These are phyloP conservation scores for Mortierella sp. DNA, from an alignment of 371 early-diverging fungal genomes.

Conservation along the genomic window DNA sequence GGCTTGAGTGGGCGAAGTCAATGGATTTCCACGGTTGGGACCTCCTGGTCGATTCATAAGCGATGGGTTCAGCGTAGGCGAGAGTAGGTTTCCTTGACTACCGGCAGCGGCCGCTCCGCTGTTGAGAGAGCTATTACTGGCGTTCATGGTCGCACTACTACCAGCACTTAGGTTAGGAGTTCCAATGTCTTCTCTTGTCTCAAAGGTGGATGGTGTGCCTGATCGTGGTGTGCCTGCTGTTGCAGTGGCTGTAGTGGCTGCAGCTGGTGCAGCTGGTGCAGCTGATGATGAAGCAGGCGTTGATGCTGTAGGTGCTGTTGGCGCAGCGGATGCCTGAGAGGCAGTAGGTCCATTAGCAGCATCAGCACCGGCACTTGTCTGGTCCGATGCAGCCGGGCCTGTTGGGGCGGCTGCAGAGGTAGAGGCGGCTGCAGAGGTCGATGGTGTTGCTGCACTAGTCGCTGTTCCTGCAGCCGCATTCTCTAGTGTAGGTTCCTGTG, in stretches of 20 bases:
- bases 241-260: too few species aligned
- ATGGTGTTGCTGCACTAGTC: not conserved
- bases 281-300: not conserved
- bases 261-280: too few species aligned
- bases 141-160: not conserved
- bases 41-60: conserved; percentile 19
- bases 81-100: conserved; percentile 27
- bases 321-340: not conserved
- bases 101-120: not conserved
- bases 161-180: conserved; percentile 15
- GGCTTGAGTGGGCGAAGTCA: conserved; percentile 34
- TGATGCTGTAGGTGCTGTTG: not conserved
- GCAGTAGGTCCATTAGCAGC: not conserved
- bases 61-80: conserved; percentile 40
- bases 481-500: conserved; percentile 2
- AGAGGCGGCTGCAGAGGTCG: not conserved
- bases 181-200: conserved; percentile 28
- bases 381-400: not conserved
- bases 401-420: not conserved
- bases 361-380: not conserved
- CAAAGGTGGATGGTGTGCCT: conserved; percentile 5
- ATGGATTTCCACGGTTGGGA: conserved; percentile 36
- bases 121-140: not conserved
- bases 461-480: not conserved
- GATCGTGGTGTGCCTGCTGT: not conserved